These are phyloP conservation scores for Malassezia caprae DNA, from an alignment of 1,284 basidiomycete species.

Conservation along the genomic window DNA sequence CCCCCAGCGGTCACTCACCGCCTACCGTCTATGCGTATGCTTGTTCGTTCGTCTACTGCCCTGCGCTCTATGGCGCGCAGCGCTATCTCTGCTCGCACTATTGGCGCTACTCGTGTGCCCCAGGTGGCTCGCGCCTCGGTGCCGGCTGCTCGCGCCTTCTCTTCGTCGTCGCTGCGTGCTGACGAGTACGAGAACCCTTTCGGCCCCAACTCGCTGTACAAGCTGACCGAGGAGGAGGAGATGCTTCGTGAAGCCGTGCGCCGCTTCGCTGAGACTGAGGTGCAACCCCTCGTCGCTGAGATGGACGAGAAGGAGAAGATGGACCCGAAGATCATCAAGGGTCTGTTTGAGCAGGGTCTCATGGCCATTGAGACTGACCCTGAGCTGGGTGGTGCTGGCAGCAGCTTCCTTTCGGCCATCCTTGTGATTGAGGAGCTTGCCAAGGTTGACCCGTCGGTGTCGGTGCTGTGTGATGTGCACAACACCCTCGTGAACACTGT, in stretches of 20 bases:
- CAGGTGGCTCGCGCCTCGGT: conserved; percentile 1
- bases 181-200: conserved; percentile 41
- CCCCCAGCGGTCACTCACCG: background rate
- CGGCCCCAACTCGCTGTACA: conserved; percentile 44
- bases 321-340: conserved; percentile 78
- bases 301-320: conserved; percentile 98
- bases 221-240: conserved; percentile 44
- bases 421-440: conserved; percentile 96
- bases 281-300: conserved; percentile 78
- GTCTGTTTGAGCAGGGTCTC: conserved; percentile 89
- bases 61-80: conserved; percentile 4
- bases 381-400: conserved; percentile 75
- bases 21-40: conserved; percentile 6
- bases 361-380: conserved; percentile 92
- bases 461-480: conserved; percentile 93
- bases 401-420: conserved; percentile 87
- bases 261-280: conserved; percentile 71
- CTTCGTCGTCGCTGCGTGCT: conserved; percentile 14
- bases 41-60: background rate
- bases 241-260: conserved; percentile 43
- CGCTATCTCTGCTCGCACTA: background rate
- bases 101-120: background rate
- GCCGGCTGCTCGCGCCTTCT: conserved; percentile 22
- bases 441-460: conserved; percentile 89
- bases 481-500: conserved; percentile 78